A percentile compares a stretch with the other conserved stretches of the same genome.
Conservation (phyloP, 352 stramenopile genomes). For the Phytopythium helicoides region DNA sequence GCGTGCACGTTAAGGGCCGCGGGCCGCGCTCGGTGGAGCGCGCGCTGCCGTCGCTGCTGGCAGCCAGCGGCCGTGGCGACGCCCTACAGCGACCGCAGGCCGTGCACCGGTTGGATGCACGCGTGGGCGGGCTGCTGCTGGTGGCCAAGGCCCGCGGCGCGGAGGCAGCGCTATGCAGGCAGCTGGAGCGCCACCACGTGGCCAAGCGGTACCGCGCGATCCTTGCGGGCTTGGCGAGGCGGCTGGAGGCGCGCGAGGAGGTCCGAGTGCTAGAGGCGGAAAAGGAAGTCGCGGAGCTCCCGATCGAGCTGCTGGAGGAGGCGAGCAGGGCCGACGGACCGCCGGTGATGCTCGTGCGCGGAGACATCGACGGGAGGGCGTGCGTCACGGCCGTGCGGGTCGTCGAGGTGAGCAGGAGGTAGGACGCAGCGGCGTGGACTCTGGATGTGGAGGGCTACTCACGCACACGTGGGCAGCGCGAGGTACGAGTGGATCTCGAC, state of each 20-base stretch:
- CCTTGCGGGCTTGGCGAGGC: constrained; percentile 34
- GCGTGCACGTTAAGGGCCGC: constrained; percentile 63
- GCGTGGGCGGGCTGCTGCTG: constrained; percentile 54
- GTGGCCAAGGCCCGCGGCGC: constrained; percentile 51
- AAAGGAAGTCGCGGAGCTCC: constrained; percentile 12
- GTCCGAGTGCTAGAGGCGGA: too few relatives aligned
- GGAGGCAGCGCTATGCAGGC: constrained; percentile 41
- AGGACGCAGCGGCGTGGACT: constrained; percentile 2
- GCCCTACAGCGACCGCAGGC: constrained; percentile 31
- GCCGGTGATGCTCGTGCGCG: constrained; percentile 22
- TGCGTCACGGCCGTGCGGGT: constrained; percentile 31
- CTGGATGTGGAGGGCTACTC: too few relatives aligned
- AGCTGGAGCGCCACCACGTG: constrained; percentile 45
- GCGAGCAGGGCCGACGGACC: too few relatives aligned
- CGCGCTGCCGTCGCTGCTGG: constrained; percentile 35
- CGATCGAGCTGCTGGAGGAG: constrained; percentile 10
- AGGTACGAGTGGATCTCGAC: constrained; percentile 62
- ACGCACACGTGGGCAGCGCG: constrained; percentile 20
- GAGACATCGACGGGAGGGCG: constrained; percentile 19
- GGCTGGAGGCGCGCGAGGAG: too few relatives aligned
- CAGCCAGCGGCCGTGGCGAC: constrained; percentile 11
- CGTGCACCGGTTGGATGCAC: constrained; percentile 60
- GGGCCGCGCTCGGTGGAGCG: constrained; percentile 44
- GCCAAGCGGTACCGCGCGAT: constrained; percentile 59
- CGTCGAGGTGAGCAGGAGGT: constrained; percentile 35